A percentile compares a stretch with the other conserved stretches of the same genome.
Conservation (phyloP, 2,329 filamentous ascomycete genomes). For the Xylariaceae sp. region DNA sequence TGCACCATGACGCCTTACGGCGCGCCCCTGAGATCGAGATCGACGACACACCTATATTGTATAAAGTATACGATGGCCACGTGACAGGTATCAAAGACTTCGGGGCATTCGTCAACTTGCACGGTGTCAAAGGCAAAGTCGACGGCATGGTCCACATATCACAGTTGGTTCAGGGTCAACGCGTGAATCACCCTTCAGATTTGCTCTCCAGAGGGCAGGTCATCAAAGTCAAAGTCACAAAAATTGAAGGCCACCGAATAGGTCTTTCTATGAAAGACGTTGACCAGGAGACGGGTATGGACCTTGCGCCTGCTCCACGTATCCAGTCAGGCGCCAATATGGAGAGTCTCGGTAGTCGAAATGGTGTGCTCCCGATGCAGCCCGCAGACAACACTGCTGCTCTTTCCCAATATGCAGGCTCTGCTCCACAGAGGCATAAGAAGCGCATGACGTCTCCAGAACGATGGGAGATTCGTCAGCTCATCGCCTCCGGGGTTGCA, state of each 20-base stretch:
- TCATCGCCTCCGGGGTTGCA: constrained; percentile 91
- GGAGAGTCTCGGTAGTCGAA: constrained; percentile 67
- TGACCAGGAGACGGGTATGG: constrained; percentile 82
- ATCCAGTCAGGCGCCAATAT: constrained; percentile 90
- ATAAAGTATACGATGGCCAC: constrained; percentile 86
- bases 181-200: constrained; percentile 90
- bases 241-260: constrained; percentile 76
- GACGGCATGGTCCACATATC: constrained; percentile 95
- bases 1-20: constrained; percentile 60
- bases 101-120: constrained; percentile 90
- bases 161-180: constrained; percentile 76
- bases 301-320: constrained; percentile 73
- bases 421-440: constrained; percentile 58
- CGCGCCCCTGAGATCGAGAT: constrained; percentile 68
- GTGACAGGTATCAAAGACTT: constrained; percentile 95
- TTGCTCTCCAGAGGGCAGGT: constrained; percentile 75
- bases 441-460: constrained; percentile 97
- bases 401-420: constrained; percentile 58
- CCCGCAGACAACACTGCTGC: constrained; percentile 53
- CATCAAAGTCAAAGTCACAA: constrained; percentile 91
- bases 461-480: constrained; percentile 93
- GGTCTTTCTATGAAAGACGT: constrained; percentile 97
- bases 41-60: constrained; percentile 76
- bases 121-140: constrained; percentile 80
- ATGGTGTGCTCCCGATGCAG: constrained; percentile 43